These are phyloP conservation scores for Penicillium herquei DNA, from an alignment of 495 filamentous ascomycete species.

Conservation along the genomic window DNA sequence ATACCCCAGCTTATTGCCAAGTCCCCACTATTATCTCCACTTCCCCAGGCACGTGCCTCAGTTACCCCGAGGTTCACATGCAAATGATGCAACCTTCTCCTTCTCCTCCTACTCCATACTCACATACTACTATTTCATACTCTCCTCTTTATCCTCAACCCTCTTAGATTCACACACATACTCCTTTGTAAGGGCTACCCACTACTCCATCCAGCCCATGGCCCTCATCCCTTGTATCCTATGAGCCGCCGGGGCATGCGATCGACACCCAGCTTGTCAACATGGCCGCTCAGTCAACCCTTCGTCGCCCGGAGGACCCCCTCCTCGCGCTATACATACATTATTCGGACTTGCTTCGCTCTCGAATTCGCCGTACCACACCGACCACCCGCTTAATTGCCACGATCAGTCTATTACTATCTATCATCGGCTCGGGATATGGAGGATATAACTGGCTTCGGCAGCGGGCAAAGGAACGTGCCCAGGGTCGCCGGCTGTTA, in stretches of 20 bases:
- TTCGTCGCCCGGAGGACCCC: constrained; percentile 68
- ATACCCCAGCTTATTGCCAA: not conserved
- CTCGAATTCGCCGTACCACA: constrained; percentile 60
- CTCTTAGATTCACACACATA: no score
- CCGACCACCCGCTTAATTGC: constrained; percentile 68
- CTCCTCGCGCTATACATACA: constrained; percentile 65
- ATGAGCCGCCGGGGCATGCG: constrained; percentile 6
- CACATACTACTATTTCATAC: not conserved
- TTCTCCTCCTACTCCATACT: constrained; percentile 9
- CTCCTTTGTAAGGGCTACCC: constrained; percentile 3
- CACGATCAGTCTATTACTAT: constrained; percentile 68
- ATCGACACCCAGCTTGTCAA: constrained; percentile 10
- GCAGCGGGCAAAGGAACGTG: constrained; percentile 67
- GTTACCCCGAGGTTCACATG: constrained; percentile 35
- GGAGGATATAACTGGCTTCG: constrained; percentile 73
- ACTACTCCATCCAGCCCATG: constrained; percentile 9
- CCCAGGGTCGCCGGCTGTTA: constrained; percentile 72
- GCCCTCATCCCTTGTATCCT: constrained; percentile 5
- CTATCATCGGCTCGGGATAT: constrained; percentile 74
- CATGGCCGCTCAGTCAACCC: constrained; percentile 88
- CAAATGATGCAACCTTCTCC: constrained; percentile 28
- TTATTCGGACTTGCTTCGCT: constrained; percentile 61
- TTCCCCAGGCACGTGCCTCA: constrained; percentile 26
- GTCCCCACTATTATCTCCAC: not conserved
- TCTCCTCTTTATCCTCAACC: not conserved